These are phyloP conservation scores for Pleurotus tuoliensis DNA, from an alignment of 768 basidiomycete species.

Conservation along the genomic window DNA sequence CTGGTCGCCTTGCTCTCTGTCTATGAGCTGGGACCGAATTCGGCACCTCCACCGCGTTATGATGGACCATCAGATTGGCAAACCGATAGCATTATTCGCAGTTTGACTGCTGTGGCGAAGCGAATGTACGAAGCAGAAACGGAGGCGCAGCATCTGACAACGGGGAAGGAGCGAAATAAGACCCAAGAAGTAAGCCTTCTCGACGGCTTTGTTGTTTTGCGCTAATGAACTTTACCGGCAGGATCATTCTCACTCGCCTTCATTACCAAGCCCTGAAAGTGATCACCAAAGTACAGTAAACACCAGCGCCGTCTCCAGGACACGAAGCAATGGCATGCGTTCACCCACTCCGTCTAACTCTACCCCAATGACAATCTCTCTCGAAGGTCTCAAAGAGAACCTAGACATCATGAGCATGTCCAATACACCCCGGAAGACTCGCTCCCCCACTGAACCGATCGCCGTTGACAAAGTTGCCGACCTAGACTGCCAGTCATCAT, in stretches of 20 bases:
- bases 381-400: slow-evolving; percentile 42
- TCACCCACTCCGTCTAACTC: slow-evolving; percentile 13
- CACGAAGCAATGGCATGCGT: slow-evolving; percentile 11
- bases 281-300: neutral
- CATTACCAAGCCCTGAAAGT: neutral
- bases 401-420: slow-evolving; percentile 22
- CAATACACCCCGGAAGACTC: neutral
- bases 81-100: slow-evolving; percentile 53
- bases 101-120: slow-evolving; percentile 44
- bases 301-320: slow-evolving; percentile 2
- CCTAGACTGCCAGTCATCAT: slow-evolving; percentile 22
- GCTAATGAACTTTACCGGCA: neutral
- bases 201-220: neutral
- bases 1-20: slow-evolving; percentile 56
- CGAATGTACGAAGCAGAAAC: slow-evolving; percentile 58
- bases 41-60: slow-evolving; percentile 50
- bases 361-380: slow-evolving; percentile 40
- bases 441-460: neutral
- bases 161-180: slow-evolving; percentile 21
- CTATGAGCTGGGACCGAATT: slow-evolving; percentile 51
- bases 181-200: slow-evolving; percentile 2
- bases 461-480: slow-evolving; percentile 25
- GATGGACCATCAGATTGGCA: slow-evolving; percentile 54
- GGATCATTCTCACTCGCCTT: neutral
- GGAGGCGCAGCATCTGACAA: slow-evolving; percentile 34